phyloP scores from a whole-genome alignment of 352 stramenopile species.

The Pythium rishiriense region DNA sequence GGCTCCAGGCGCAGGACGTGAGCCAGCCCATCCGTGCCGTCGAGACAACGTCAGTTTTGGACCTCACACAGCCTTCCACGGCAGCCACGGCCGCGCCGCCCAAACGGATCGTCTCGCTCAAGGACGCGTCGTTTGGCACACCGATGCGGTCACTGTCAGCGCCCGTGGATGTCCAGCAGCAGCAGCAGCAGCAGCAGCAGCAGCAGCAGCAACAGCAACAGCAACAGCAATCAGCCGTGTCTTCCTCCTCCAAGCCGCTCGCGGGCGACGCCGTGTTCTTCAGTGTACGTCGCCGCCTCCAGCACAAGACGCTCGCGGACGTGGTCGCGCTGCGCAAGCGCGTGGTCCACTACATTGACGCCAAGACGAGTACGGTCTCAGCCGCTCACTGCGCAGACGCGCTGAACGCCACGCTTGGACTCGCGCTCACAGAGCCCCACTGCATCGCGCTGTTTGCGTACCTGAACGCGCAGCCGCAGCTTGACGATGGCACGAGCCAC shows the following conservation, averaged over 20 bases:
- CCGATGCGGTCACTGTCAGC: slow-evolving; percentile 18
- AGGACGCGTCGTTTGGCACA: slow-evolving; percentile 46
- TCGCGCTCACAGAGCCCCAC: slow-evolving; percentile 44
- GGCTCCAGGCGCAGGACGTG: slow-evolving; percentile 38
- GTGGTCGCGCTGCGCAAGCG: slow-evolving; percentile 52
- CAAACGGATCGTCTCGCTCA: slow-evolving; percentile 57
- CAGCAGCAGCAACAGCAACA: not conserved
- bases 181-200: not conserved
- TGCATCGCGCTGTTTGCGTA: slow-evolving; percentile 54
- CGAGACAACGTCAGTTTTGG: slow-evolving; percentile 8
- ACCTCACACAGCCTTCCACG: slow-evolving; percentile 27
- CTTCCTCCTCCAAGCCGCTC: not conserved
- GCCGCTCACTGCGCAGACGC: slow-evolving; percentile 42
- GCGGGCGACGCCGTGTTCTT: slow-evolving; percentile 45
- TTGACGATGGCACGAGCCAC: not conserved
- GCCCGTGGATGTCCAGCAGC: not conserved
- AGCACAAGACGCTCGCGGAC: slow-evolving; percentile 44
- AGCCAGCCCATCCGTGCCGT: not conserved
- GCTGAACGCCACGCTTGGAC: slow-evolving; percentile 37
- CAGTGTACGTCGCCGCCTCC: slow-evolving; percentile 45
- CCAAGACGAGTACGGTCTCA: slow-evolving; percentile 52
- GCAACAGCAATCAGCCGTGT: not conserved
- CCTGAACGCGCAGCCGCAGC: slow-evolving; percentile 36
- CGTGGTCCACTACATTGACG: slow-evolving; percentile 49
- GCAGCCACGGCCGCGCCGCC: not conserved